Conservation (phyloP, 2,329 filamentous ascomycete genomes). For the Aspergillus tanneri region DNA sequence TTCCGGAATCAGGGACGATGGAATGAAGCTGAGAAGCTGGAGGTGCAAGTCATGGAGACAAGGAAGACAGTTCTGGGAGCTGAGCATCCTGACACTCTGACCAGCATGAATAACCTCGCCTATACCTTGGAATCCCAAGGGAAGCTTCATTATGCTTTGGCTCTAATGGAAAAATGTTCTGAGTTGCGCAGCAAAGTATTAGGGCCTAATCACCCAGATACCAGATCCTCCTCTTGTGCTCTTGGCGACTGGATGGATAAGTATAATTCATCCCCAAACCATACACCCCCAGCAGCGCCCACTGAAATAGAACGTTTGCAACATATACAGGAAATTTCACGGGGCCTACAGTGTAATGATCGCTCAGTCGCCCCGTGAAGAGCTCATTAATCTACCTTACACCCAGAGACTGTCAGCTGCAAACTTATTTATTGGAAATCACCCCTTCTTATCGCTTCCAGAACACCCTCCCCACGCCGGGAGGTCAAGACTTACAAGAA, state of each 20-base stretch:
- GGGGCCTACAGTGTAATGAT: background rate
- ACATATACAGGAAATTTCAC: background rate
- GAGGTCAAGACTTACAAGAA: background rate
- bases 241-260: background rate
- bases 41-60: background rate
- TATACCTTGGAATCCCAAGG: background rate
- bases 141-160: background rate
- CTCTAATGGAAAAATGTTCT: constrained; percentile 1
- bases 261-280: background rate
- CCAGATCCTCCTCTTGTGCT: too few species aligned
- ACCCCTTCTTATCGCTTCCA: background rate
- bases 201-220: background rate
- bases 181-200: background rate
- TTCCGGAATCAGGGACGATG: background rate
- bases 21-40: background rate
- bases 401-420: background rate
- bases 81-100: too few species aligned
- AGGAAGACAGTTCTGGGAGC: background rate
- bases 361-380: background rate
- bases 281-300: background rate
- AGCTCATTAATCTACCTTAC: background rate
- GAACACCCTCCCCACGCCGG: background rate
- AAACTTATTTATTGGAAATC: background rate
- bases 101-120: too few species aligned
- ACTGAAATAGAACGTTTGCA: background rate